A percentile compares a stretch with the other conserved stretches of the same genome.
Conservation (phyloP, 192 early-diverging fungal genomes). For the Coemansia aciculifera region DNA sequence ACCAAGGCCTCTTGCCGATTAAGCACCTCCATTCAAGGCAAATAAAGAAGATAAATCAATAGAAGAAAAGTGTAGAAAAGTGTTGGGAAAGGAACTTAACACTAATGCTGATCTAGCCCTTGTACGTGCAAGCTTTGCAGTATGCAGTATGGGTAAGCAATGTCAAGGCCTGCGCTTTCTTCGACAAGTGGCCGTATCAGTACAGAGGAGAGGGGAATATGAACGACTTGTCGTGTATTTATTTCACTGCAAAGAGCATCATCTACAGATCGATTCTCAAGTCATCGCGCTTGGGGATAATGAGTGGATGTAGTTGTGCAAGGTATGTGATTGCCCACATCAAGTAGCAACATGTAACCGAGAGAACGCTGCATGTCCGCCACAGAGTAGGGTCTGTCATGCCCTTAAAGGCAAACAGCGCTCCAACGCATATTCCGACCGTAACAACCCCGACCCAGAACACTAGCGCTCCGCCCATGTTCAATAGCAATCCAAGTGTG, state of each 20-base stretch:
- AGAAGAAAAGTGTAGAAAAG: too few species aligned
- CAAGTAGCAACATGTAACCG: slow-evolving; percentile 47
- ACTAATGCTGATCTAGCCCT: background rate
- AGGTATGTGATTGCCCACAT: slow-evolving; percentile 92
- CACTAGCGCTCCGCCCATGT: slow-evolving; percentile 51
- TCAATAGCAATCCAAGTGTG: slow-evolving; percentile 10
- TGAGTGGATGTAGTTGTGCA: slow-evolving; percentile 82
- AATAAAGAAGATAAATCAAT: background rate
- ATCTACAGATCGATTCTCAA: slow-evolving; percentile 56
- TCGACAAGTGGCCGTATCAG: background rate
- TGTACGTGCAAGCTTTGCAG: background rate
- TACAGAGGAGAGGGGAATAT: background rate
- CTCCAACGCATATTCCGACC: slow-evolving; percentile 32
- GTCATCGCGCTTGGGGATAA: slow-evolving; percentile 72
- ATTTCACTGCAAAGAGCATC: background rate
- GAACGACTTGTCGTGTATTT: background rate
- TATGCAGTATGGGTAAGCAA: background rate
- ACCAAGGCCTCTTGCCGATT: slow-evolving; percentile 63
- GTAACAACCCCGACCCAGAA: slow-evolving; percentile 48
- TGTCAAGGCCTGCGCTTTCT: background rate
- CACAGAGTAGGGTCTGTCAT: slow-evolving; percentile 54
- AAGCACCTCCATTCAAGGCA: slow-evolving; percentile 60
- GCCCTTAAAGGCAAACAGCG: slow-evolving; percentile 40
- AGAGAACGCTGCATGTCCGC: slow-evolving; percentile 53
- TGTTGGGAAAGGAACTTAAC: too few species aligned